Base-by-base conservation (phyloP, 1,284 basidiomycete genomes). In the Cutaneotrichosporon sp. region DNA sequence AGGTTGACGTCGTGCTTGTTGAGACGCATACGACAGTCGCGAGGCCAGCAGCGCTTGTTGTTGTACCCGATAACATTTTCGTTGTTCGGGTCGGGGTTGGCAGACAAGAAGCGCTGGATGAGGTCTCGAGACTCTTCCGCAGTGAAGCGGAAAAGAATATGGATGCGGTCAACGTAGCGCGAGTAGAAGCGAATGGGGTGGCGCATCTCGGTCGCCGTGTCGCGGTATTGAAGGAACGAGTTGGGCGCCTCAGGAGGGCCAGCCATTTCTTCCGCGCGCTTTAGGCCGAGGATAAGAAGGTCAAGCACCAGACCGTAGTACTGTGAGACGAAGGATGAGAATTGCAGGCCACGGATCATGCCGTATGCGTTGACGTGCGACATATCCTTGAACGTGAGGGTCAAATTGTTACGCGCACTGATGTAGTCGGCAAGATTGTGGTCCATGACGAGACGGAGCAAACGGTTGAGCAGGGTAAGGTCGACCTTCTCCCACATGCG, bases 1-100 rank as follows among this genome's bases (percentile, higher is more conserved):
- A 98, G 80, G 74, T 99, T 98, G 75, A 98, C 96, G 69, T 99
- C 96, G 76, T 98, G 94, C 78, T 99, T 99, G 80, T 97, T 96
- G 52, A 99, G 82, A 31, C 96, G 82, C 96, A 99, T 99, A 55
- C 96, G 87, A 72, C 93, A 97, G 73, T 99, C 96, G 59, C 93
- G 82, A 22, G 96, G 96, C 96, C 96, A 97, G 79, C 96, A 98
- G 52, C 91, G 87, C 75, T 94, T 94, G 79, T 97, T 97, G 79
- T 97, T 97, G 78, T 97, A 99, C 2, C 94, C 94, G 61, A 97
- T 94, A 34, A 98, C 87, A 65, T 97, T 97, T 77, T 94, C 93
- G 77, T 98, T 98, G 50, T 93, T 97, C 10, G 94, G 94, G 76
- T 97, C 93, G 11, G 93, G 94, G 70, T 97, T 93, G 22, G 92